Evolutionary conservation across 2,329 filamentous ascomycete species (phyloP).

Genomic region (Talaromyces marneffei): DNA sequence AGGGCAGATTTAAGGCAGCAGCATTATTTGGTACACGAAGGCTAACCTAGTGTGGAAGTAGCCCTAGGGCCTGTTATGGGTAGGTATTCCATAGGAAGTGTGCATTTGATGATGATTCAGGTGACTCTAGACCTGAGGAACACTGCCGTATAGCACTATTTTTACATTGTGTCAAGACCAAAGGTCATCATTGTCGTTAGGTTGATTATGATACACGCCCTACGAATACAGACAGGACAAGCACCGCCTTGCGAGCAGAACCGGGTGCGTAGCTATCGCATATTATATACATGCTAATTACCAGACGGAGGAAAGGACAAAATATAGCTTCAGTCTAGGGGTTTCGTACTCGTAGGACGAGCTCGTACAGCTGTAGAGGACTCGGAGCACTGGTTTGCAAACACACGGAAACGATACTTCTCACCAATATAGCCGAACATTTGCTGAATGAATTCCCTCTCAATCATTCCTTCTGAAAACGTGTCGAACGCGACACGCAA

Average conservation of each 20-base stretch:
- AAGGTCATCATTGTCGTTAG: background rate
- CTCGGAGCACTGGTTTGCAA: constrained; percentile 21
- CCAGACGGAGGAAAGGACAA: background rate
- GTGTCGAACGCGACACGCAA: constrained; percentile 25
- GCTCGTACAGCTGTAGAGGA: constrained; percentile 14
- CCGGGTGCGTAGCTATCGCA: background rate
- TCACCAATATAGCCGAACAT: constrained; percentile 22
- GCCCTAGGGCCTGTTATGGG: background rate
- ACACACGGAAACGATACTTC: constrained; percentile 20
- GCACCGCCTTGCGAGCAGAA: background rate
- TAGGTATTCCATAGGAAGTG: no score
- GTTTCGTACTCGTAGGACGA: background rate
- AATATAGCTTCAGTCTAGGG: background rate
- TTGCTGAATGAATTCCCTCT: constrained; percentile 23
- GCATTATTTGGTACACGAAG: background rate
- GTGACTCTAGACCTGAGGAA: background rate
- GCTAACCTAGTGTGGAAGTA: background rate
- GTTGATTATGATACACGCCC: background rate
- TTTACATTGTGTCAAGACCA: background rate
- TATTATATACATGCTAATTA: background rate
- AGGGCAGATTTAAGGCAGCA: background rate
- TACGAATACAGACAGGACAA: background rate
- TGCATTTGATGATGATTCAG: no score
- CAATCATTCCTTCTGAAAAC: constrained; percentile 23
- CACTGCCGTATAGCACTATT: background rate